Evolutionary conservation across 768 basidiomycete species (phyloP), one percentile per base, ranked within the genome.

Genomic region (Panaeolus cyanescens): DNA sequence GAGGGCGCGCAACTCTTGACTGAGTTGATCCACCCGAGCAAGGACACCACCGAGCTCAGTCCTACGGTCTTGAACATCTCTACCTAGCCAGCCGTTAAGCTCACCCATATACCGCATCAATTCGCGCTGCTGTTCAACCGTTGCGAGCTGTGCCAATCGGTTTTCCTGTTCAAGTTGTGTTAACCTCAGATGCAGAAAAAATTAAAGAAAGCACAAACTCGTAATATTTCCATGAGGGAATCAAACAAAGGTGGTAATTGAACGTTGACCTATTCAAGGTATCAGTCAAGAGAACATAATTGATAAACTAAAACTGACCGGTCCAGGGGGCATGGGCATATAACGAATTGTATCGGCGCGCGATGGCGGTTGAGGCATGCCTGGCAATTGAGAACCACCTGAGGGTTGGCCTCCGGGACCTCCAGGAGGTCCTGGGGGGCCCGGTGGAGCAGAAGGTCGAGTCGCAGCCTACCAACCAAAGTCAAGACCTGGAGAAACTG

Each of bases 51-150:
- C 81, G 36, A 94, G 74, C 69, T 93, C 92, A 3, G 83, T 79
- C 63, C 92, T 92, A 22, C 93, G 87, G 72, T 93, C 91, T 50
- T 82, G 80, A 0, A 92, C 91, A 70, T 95, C 93, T 32, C 87
- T 83, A 59, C 82, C 87, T 15, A 95, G 76, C 93, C 93, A 95
- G 32, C 85, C 82, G 64, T 94, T 95, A 32, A 94, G 75, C 1
- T 80, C 83, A 54, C 83, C 70, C 84, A 95, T 88, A 65, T 95
- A 93, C 56, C 89, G 78, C 84, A 91, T 91, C 55, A 92, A 75
- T 69, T 91, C 90, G 36, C 90, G 82, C 65, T 91, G 91, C 67
- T 93, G 91, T 53, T 90, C 88, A 13, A 92, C 83, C 28, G 89
- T 89, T 0, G 90, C 91, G 19, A 85, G 72, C 71, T 91, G 89